Percentiles rank a stretch among this genome's conserved stretches.
phyloP scores from a whole-genome alignment of 495 filamentous ascomycete species.

The Trichocladium uniseriatum region DNA sequence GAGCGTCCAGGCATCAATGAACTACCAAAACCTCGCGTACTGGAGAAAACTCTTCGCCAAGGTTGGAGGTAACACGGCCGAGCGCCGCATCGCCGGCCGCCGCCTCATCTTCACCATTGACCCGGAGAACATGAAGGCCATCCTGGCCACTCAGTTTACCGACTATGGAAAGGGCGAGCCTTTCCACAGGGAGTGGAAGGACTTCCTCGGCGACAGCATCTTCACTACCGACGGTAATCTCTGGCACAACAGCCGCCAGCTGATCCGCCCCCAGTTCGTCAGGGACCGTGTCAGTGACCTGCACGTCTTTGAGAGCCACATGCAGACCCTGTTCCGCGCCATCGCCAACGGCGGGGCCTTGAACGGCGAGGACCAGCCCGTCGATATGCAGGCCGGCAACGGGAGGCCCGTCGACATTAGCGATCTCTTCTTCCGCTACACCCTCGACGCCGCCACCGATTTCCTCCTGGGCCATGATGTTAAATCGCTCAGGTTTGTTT shows the following conservation, averaged over 20 bases:
- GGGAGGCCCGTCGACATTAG: conserved; percentile 55
- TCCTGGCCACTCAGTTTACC: conserved; percentile 68
- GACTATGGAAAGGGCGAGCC: conserved; percentile 64
- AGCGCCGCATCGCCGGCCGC: conserved; percentile 45
- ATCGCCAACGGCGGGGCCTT: conserved; percentile 50
- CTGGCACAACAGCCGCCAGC: conserved; percentile 67
- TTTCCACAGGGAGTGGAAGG: conserved; percentile 61
- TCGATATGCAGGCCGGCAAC: conserved; percentile 37
- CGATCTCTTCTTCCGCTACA: conserved; percentile 69
- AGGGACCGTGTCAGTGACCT: conserved; percentile 73
- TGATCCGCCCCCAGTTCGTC: conserved; percentile 77
- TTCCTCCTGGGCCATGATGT: conserved; percentile 76
- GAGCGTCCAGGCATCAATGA: conserved; percentile 40
- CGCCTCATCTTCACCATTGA: conserved; percentile 59
- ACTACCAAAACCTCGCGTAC: conserved; percentile 46
- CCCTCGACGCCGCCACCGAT: conserved; percentile 74
- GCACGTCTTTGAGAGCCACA: conserved; percentile 69
- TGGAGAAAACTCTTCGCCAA: conserved; percentile 47
- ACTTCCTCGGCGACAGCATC: conserved; percentile 70
- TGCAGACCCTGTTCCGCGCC: conserved; percentile 50
- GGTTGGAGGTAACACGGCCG: conserved; percentile 44
- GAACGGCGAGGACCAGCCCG: conserved; percentile 31
- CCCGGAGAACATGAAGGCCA: conserved; percentile 78
- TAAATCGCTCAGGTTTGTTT: conserved; percentile 49
- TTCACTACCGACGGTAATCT: conserved; percentile 66